phyloP scores from a whole-genome alignment of 345 rosid species.

The Barbarea vulgaris region DNA sequence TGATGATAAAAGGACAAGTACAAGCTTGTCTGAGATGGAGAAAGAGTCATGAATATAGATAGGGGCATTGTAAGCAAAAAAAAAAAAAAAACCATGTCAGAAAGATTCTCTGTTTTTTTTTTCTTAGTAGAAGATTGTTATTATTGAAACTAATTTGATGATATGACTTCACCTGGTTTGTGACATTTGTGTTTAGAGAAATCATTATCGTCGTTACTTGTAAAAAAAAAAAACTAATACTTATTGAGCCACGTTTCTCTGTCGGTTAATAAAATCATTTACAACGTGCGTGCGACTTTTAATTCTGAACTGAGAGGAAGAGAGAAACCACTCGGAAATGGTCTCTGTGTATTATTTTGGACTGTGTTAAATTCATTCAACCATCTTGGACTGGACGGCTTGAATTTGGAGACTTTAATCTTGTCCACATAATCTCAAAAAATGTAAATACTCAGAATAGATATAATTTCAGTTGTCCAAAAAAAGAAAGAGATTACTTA shows the following conservation, averaged over 20 bases:
- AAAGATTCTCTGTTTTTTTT: not conserved
- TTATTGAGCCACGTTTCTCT: conserved; percentile 5
- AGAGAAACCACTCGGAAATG: conserved; percentile 14
- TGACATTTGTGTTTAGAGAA: conserved; percentile 3
- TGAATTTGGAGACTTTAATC: not conserved
- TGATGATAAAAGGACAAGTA: conserved; percentile 14
- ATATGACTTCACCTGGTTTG: not conserved
- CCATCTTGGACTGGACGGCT: conserved; percentile 27
- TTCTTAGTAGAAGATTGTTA: conserved; percentile 24
- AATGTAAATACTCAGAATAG: not conserved
- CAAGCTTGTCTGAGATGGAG: conserved; percentile 4
- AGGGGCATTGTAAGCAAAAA: conserved; percentile 1
- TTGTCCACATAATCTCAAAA: not conserved
- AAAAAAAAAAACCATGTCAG: not conserved
- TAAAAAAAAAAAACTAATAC: not conserved
- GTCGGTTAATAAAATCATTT: conserved; percentile 23
- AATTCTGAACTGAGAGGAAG: not conserved
- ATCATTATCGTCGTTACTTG: not conserved
- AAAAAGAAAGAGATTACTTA: not conserved
- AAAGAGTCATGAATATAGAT: conserved; percentile 18
- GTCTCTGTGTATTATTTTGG: not conserved
- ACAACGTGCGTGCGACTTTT: conserved; percentile 28
- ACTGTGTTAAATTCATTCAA: conserved; percentile 2
- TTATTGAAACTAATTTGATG: conserved; percentile 1
- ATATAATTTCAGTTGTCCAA: not conserved